These are phyloP conservation scores for Neonectria punicea DNA, from an alignment of 2,329 filamentous ascomycete species.

Conservation along the genomic window DNA sequence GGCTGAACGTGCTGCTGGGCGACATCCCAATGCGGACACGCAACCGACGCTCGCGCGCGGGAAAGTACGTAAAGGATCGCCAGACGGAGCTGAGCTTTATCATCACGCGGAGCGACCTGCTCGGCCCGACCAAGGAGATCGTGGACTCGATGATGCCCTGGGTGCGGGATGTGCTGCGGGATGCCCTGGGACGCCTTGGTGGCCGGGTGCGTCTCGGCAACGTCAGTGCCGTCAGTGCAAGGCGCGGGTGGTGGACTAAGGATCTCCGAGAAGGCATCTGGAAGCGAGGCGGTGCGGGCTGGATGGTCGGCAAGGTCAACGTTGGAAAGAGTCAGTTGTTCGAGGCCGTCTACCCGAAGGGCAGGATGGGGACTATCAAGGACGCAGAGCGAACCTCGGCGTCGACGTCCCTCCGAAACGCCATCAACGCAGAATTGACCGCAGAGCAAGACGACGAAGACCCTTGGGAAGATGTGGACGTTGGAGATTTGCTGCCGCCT, in stretches of 20 bases:
- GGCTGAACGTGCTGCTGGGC: conserved; percentile 75
- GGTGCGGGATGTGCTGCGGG: conserved; percentile 78
- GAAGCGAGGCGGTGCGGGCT: conserved; percentile 84
- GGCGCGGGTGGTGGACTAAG: conserved; percentile 90
- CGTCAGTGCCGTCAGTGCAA: conserved; percentile 85
- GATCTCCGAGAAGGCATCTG: conserved; percentile 88
- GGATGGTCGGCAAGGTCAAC: conserved; percentile 98
- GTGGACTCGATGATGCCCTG: conserved; percentile 90
- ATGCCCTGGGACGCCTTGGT: conserved; percentile 75
- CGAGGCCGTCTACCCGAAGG: conserved; percentile 86
- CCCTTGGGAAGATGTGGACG: conserved; percentile 46
- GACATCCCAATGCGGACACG: conserved; percentile 79
- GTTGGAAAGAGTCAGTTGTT: conserved; percentile 97
- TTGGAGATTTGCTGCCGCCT: conserved; percentile 76
- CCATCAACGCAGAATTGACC: conserved; percentile 35
- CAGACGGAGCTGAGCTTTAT: conserved; percentile 88
- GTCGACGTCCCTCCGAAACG: conserved; percentile 29
- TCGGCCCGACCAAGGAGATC: conserved; percentile 85
- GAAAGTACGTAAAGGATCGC: conserved; percentile 73
- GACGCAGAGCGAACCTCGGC: conserved; percentile 23
- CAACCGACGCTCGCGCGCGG: conserved; percentile 79
- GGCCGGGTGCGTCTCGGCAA: conserved; percentile 86
- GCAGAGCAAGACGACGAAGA: conserved; percentile 44
- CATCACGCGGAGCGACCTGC: conserved; percentile 86
- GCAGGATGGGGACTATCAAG: conserved; percentile 57